Percentiles rank a stretch among this genome's conserved stretches.
phyloP scores from a whole-genome alignment of 108 stramenopile genomes.

The Skeletonema costatum region DNA sequence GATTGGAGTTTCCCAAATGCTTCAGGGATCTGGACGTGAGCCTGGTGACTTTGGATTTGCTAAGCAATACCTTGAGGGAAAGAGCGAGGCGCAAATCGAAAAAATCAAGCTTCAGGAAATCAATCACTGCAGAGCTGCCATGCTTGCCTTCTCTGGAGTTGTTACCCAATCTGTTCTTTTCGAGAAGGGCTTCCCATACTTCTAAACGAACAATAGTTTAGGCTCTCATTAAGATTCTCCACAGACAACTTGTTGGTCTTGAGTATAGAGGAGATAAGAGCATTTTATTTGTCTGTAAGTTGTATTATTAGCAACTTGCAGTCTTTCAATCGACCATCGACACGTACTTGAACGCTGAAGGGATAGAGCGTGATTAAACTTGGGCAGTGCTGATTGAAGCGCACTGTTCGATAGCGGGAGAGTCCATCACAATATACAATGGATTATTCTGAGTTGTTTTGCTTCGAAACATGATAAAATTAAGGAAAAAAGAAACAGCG shows the following conservation, averaged over 20 bases:
- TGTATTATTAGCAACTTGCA: background rate
- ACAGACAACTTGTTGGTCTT: background rate
- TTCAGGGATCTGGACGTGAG: slow-evolving; percentile 88
- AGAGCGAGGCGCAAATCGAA: slow-evolving; percentile 56
- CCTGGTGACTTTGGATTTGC: slow-evolving; percentile 96
- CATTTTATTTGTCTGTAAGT: background rate
- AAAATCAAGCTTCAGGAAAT: slow-evolving; percentile 86
- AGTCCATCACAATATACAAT: background rate
- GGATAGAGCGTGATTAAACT: background rate
- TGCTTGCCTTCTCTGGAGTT: slow-evolving; percentile 90
- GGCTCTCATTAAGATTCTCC: background rate
- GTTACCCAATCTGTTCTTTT: slow-evolving; percentile 93
- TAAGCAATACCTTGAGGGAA: slow-evolving; percentile 75
- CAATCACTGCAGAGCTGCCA: slow-evolving; percentile 90
- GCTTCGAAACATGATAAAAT: background rate
- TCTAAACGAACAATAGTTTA: slow-evolving; percentile 26
- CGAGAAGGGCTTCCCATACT: slow-evolving; percentile 87
- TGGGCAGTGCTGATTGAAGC: background rate
- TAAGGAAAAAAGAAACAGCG: background rate
- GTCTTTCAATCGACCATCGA: background rate
- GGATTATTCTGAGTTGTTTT: background rate
- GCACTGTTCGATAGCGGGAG: background rate
- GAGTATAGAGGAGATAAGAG: background rate
- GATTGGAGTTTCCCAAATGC: slow-evolving; percentile 84
- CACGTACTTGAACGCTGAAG: background rate